Evolutionary conservation across 805 yeast species (phyloP), one percentile per base, ranked within the genome.

Genomic region (Spathaspora arborariae): DNA sequence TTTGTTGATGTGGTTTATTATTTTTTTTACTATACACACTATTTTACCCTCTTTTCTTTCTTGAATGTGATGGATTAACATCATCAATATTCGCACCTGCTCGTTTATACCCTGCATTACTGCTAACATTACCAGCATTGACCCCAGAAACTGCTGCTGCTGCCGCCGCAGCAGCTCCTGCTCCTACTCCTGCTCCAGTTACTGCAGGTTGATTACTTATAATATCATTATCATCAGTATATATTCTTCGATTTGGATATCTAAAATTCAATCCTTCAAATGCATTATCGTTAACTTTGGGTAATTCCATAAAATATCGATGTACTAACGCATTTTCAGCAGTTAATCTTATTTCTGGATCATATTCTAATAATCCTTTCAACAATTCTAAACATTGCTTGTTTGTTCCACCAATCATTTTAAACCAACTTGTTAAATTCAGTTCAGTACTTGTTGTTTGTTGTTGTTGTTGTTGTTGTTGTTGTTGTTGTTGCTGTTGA

Each of bases 181-280:
- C 39, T 39, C 8, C 49, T 26, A 11, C 35, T 42, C 21, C 35
- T 42, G 24, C 33, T 42, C n/a, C 21, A n/a, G 20, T 30, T n/a
- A 10, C 35, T 6, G 35, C 35, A 4, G 35, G 35, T 30, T 49
- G 52, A 48, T 60, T 65, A 43, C 64, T 72, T 51, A 63, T 59
- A 42, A 89, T 88, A 64, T 90, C 96, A 54, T 82, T 83, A 62
- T 90, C 96, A 56, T 88, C 95, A 18, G 88, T 84, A 55, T 88
- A 88, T 24, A 92, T 89, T 55, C 96, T 78, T 53, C 99, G 74
- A 26, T 82, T 78, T 2, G 99, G 98, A 60, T 94, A 94, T 53
- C 80, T 82, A 58, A 82, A 75, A 34, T 73, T 76, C 48, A 84
- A 77, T 1, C 87, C 85, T 49, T 84, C 89, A 64, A 94, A 94